Base-by-base conservation (phyloP, 805 yeast genomes). In the Teunomyces aglyptinius region DNA sequence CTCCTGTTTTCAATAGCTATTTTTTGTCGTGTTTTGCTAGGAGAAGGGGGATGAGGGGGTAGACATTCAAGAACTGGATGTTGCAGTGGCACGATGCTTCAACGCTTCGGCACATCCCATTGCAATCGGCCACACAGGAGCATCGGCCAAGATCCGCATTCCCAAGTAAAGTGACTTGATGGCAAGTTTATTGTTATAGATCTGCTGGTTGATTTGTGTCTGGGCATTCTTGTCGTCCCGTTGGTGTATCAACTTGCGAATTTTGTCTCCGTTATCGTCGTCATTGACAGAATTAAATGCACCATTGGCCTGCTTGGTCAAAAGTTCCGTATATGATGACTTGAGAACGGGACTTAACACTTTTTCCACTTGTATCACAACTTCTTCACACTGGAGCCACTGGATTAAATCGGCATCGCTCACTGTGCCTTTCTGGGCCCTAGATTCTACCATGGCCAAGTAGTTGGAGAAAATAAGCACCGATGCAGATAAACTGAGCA, bases 61-160 rank as follows among this genome's bases (percentile, higher is more conserved):
- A 7, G 20, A 5, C 5, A 24, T 24, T 34, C 20, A 34, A 50
- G 42, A 1, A 26, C n/a, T n/a, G 13, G 39, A 36, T 12, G 22
- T 20, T 7, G 39, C 39, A 12, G 50, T 53, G 28, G 60, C 60
- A 57, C 90, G 76, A 27, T 82, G 77, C 59, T 84, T 86, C 56
- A 86, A 70, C 2, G 89, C 90, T 59, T 86, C 92, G 0, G 92
- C 92, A 69, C 86, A 85, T 15, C 84, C 78, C 61, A 86, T 68
- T 0, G 90, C 87, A 43, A 86, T 76, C 0, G 94, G 94, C 95
- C 95, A 86, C 20, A 86, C 85, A 12, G 94, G 94, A 0, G 91
- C 91, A 69, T 86, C 94, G 3, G 90, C 89, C 43, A 86, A 70
- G 26, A 86, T 83, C 55, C 89, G 70, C 10, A 86, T 86, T 34